These are phyloP conservation scores for Umbilicus rupestris DNA, from an alignment of 164 flowering plant genomes.

Conservation along the genomic window DNA sequence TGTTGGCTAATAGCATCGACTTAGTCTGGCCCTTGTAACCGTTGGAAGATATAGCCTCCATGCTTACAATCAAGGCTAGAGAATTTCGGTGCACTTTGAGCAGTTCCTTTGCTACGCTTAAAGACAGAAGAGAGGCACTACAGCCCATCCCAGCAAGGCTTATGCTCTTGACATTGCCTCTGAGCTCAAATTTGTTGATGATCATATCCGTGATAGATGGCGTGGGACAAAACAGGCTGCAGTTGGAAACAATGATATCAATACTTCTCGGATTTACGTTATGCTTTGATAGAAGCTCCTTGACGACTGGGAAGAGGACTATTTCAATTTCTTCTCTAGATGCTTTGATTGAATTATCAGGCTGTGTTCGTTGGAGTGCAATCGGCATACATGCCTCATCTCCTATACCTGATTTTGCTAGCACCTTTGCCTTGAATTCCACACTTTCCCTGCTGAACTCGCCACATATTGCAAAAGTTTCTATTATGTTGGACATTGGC, in stretches of 20 bases:
- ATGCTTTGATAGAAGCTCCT: conserved; percentile 38
- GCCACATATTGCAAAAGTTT: conserved; percentile 19
- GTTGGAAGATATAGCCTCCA: conserved; percentile 35
- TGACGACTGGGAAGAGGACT: conserved; percentile 29
- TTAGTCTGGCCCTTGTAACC: conserved; percentile 34
- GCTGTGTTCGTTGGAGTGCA: conserved; percentile 26
- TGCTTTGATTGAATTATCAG: conserved; percentile 14
- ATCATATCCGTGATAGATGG: conserved; percentile 52
- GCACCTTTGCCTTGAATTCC: conserved; percentile 23
- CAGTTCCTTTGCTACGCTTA: conserved; percentile 41
- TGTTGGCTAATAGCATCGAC: conserved; percentile 56
- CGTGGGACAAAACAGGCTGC: conserved; percentile 51
- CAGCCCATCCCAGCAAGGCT: conserved; percentile 71
- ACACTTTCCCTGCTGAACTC: conserved; percentile 15
- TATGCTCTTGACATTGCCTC: conserved; percentile 38
- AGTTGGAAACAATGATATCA: conserved; percentile 47
- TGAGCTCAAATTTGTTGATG: conserved; percentile 41
- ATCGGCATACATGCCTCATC: conserved; percentile 27
- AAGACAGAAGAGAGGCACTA: conserved; percentile 47
- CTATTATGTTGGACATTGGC: conserved; percentile 23
- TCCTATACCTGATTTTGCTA: conserved; percentile 38
- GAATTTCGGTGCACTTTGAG: conserved; percentile 44
- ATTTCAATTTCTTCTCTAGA: conserved; percentile 25
- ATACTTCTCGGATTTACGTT: conserved; percentile 33
- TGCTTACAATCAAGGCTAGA: conserved; percentile 43